Percentiles rank a stretch among this genome's conserved stretches.
phyloP scores from a whole-genome alignment of 805 yeast species.

The Yarrowia sp. region DNA sequence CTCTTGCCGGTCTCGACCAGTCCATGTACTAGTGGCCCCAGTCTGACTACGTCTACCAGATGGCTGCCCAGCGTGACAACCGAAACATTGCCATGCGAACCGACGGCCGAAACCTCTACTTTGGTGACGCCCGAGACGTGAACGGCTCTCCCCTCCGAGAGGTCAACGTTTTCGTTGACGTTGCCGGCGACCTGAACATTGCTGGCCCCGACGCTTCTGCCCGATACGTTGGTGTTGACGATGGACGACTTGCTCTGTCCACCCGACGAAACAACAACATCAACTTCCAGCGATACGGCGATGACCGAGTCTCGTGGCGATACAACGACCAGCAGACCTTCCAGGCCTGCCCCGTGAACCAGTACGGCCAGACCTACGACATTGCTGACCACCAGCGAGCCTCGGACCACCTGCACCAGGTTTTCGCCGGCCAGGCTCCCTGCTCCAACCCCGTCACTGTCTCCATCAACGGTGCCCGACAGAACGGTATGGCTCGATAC shows the following conservation, averaged over 20 bases:
- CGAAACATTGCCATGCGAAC: constrained; percentile 34
- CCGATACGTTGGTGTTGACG: constrained; percentile 29
- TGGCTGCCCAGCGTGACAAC: constrained; percentile 21
- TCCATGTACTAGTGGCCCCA: constrained; percentile 34
- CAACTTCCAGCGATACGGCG: constrained; percentile 25
- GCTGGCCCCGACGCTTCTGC: constrained; percentile 30
- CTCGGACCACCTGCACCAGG: constrained; percentile 28
- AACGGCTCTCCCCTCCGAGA: constrained; percentile 28
- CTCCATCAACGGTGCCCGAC: constrained; percentile 21
- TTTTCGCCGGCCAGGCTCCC: constrained; percentile 6
- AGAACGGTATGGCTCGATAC: constrained; percentile 26
- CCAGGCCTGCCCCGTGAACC: constrained; percentile 34
- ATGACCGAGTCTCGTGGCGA: constrained; percentile 25
- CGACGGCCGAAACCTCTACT: constrained; percentile 33
- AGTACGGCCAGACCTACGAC: constrained; percentile 25
- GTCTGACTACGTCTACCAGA: constrained; percentile 36
- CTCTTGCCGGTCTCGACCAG: constrained; percentile 12
- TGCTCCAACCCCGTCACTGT: constrained; percentile 19
- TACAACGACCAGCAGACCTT: constrained; percentile 29
- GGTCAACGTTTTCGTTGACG: constrained; percentile 13
- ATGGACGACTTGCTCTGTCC: constrained; percentile 28
- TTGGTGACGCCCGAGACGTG: constrained; percentile 20
- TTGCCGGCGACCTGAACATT: constrained; percentile 17
- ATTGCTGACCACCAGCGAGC: constrained; percentile 4
- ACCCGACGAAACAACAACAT: constrained; percentile 22